phyloP scores from a whole-genome alignment of 148 eudicot genomes.

The Vaccinium darrowii region DNA sequence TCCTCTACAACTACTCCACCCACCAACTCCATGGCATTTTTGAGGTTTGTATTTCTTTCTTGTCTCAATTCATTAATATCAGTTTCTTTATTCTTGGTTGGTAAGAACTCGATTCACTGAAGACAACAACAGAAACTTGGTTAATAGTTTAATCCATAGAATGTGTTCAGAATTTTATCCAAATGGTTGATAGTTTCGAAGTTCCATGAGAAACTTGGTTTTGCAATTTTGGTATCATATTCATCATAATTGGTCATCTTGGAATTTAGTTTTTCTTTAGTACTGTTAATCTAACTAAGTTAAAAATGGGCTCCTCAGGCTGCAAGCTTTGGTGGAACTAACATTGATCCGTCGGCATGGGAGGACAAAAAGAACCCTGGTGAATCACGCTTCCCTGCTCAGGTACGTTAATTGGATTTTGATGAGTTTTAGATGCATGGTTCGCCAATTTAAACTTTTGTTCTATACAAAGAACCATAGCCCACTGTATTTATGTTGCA shows the following conservation, averaged over 20 bases:
- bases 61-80: background rate
- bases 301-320: slow-evolving; percentile 52
- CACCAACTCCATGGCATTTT: slow-evolving; percentile 98
- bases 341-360: slow-evolving; percentile 94
- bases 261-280: background rate
- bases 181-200: background rate
- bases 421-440: background rate
- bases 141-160: background rate
- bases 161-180: background rate
- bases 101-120: background rate
- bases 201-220: background rate
- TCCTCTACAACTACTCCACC: slow-evolving; percentile 97
- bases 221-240: background rate
- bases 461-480: background rate
- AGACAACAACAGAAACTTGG: background rate
- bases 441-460: background rate
- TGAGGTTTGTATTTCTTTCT: slow-evolving; percentile 63
- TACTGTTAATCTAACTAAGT: background rate
- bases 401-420: slow-evolving; percentile 40
- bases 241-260: background rate
- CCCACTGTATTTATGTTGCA: background rate
- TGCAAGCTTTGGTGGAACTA: slow-evolving; percentile 95
- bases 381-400: slow-evolving; percentile 99
- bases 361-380: slow-evolving; percentile 98
- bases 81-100: background rate